Evolutionary conservation across 345 rosid species (phyloP).

Genomic region (Hibiscus syriacus): DNA sequence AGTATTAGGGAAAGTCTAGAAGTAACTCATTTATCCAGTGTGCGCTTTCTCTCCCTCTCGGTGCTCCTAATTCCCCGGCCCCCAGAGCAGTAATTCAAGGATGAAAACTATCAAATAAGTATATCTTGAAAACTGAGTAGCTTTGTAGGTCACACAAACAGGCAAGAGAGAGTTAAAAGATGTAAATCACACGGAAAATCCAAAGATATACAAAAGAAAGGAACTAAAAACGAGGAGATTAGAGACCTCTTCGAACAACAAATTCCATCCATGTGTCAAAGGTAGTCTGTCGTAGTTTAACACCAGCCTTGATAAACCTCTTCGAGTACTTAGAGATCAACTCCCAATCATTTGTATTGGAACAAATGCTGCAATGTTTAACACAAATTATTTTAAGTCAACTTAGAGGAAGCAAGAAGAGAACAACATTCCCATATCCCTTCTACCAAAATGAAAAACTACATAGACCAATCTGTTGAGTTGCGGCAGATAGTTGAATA

Average conservation of each 20-base stretch:
- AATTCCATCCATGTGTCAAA: constrained; percentile 82
- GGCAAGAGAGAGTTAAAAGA: neutral
- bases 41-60: neutral
- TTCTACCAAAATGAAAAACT: too few relatives aligned
- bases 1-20: neutral
- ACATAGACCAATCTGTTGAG: too few relatives aligned
- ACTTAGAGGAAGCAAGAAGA: neutral
- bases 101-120: neutral
- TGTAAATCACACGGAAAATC: neutral
- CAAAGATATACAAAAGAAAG: constrained; percentile 3
- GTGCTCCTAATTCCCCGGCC: neutral
- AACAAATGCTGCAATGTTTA: constrained; percentile 60
- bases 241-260: constrained; percentile 62
- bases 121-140: neutral
- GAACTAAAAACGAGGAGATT: neutral
- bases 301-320: constrained; percentile 57
- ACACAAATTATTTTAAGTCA: constrained; percentile 10
- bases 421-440: neutral
- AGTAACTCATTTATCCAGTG: neutral
- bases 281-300: constrained; percentile 54
- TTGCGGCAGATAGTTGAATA: neutral
- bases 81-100: neutral
- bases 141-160: neutral
- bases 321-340: constrained; percentile 53
- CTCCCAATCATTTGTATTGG: constrained; percentile 50